A percentile compares a stretch with the other conserved stretches of the same genome.
phyloP scores from a whole-genome alignment of 768 basidiomycete species.

The Phanerochaete carnosa region DNA sequence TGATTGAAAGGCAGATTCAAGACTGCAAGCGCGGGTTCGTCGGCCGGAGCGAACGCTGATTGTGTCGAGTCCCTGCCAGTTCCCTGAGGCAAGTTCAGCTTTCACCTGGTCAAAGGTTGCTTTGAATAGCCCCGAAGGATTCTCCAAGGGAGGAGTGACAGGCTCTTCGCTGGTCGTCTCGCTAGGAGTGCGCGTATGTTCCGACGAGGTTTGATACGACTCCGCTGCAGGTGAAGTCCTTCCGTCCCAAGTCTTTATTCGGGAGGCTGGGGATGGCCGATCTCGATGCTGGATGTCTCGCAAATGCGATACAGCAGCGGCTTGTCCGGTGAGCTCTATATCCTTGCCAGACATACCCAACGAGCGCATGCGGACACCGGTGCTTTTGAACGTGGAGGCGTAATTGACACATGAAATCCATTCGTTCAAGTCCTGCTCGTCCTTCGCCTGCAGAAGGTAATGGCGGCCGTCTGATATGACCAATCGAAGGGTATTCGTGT shows the following conservation, averaged over 20 bases:
- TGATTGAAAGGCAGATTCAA: slow-evolving; percentile 25
- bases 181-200: slow-evolving; percentile 7
- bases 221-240: slow-evolving; percentile 2
- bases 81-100: slow-evolving; percentile 68
- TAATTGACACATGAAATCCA: slow-evolving; percentile 96
- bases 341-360: slow-evolving; percentile 65
- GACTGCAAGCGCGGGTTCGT: slow-evolving; percentile 30
- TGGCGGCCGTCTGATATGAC: slow-evolving; percentile 75
- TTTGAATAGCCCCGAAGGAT: slow-evolving; percentile 61
- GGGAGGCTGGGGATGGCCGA: slow-evolving; percentile 19
- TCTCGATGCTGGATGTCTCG: slow-evolving; percentile 53
- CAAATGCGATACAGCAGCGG: slow-evolving; percentile 82
- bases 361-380: slow-evolving; percentile 78
- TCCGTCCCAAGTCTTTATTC: slow-evolving; percentile 37
- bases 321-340: slow-evolving; percentile 76
- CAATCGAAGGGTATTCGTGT: slow-evolving; percentile 74
- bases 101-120: slow-evolving; percentile 87
- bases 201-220: not conserved
- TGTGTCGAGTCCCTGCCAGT: slow-evolving; percentile 31
- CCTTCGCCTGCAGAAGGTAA: slow-evolving; percentile 71
- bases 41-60: slow-evolving; percentile 20
- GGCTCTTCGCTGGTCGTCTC: slow-evolving; percentile 33
- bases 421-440: slow-evolving; percentile 72
- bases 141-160: slow-evolving; percentile 53
- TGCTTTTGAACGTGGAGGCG: slow-evolving; percentile 86